Percentiles rank a stretch among this genome's conserved stretches.
Conservation (phyloP, 768 basidiomycete genomes). For the Boletus vermiculosoides region DNA sequence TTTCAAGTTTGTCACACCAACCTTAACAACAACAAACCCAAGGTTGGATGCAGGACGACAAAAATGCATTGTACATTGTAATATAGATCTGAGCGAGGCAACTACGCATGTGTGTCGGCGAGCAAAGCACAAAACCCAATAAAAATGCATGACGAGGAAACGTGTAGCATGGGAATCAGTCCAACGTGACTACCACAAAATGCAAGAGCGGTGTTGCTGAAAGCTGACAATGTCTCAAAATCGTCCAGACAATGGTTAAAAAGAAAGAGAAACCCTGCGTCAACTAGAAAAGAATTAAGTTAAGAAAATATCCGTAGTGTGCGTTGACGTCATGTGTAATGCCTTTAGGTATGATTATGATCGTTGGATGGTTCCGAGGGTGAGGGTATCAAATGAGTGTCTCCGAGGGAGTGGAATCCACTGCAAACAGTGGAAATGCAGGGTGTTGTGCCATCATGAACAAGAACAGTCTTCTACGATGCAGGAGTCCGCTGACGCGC, state of each 20-base stretch:
- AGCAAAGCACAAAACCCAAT: slow-evolving; percentile 8
- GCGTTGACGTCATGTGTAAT: slow-evolving; percentile 11
- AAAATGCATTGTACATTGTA: slow-evolving; percentile 30
- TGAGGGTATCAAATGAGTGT: slow-evolving; percentile 32
- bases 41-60: not conserved
- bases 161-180: slow-evolving; percentile 14
- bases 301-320: slow-evolving; percentile 26
- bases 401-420: slow-evolving; percentile 19
- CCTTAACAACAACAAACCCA: not conserved
- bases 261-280: not conserved
- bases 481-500: slow-evolving; percentile 19
- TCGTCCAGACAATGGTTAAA: slow-evolving; percentile 18
- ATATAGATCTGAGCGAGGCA: slow-evolving; percentile 19
- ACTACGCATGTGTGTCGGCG: slow-evolving; percentile 10
- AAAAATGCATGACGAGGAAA: slow-evolving; percentile 13
- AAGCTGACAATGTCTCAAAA: slow-evolving; percentile 13
- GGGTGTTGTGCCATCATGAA: not conserved
- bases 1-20: not conserved
- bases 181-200: slow-evolving; percentile 13
- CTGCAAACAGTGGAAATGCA: slow-evolving; percentile 13
- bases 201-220: slow-evolving; percentile 10
- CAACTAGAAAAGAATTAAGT: slow-evolving; percentile 14
- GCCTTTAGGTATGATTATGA: slow-evolving; percentile 18
- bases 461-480: slow-evolving; percentile 18
- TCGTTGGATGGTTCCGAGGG: slow-evolving; percentile 15